Conservation (phyloP, 1,139 yeast genomes). For the Geotrichum armillariae region DNA sequence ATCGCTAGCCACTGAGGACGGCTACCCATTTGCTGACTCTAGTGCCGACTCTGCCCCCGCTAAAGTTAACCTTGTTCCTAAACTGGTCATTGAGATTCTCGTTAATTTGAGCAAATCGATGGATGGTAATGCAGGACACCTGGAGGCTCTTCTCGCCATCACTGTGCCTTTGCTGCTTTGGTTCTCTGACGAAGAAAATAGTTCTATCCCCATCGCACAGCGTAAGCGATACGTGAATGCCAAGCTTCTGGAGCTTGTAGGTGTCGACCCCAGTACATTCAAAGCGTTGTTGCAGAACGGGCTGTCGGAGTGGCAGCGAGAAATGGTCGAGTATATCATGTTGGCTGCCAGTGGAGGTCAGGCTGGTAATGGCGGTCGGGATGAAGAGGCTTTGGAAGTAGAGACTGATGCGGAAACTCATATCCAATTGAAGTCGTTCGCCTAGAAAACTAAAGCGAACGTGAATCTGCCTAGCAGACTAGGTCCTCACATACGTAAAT, state of each 20-base stretch:
- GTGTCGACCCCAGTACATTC: slow-evolving; percentile 52
- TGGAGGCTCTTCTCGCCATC: slow-evolving; percentile 39
- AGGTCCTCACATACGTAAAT: background rate
- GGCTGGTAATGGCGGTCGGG: slow-evolving; percentile 14
- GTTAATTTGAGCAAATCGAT: slow-evolving; percentile 48
- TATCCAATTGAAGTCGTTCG: slow-evolving; percentile 35
- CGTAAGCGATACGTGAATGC: slow-evolving; percentile 49
- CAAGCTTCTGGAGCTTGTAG: slow-evolving; percentile 53
- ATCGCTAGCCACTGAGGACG: slow-evolving; percentile 31
- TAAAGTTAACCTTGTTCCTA: slow-evolving; percentile 27
- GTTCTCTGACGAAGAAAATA: slow-evolving; percentile 37
- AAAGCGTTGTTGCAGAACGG: slow-evolving; percentile 48
- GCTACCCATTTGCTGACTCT: slow-evolving; percentile 9
- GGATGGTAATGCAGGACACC: slow-evolving; percentile 34
- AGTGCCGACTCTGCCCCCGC: slow-evolving; percentile 6
- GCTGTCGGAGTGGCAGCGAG: slow-evolving; percentile 31
- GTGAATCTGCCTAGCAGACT: too few relatives aligned
- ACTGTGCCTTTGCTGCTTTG: slow-evolving; percentile 53
- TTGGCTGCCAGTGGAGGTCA: slow-evolving; percentile 11
- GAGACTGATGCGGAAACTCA: slow-evolving; percentile 29
- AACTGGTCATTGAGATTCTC: slow-evolving; percentile 56
- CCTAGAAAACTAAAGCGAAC: slow-evolving; percentile 4
- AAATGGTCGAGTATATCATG: slow-evolving; percentile 30
- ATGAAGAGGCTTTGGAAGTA: slow-evolving; percentile 20
- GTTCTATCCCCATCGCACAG: slow-evolving; percentile 29